Evolutionary conservation across 306 rosid species (phyloP), one percentile per base, ranked within the genome.

Genomic region (Lagenaria siceraria): DNA sequence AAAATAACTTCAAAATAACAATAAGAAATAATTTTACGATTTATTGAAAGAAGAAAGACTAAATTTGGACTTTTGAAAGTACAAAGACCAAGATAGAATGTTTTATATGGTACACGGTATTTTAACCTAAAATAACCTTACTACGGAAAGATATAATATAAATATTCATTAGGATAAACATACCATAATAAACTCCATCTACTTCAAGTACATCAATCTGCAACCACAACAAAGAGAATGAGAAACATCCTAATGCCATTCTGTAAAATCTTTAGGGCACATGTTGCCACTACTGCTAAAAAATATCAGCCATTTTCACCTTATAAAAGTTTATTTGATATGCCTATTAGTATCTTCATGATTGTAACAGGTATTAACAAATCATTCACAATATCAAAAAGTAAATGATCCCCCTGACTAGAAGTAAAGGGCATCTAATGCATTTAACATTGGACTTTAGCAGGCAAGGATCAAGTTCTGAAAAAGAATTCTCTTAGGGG

Each of bases 161-260:
- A 19, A 21, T 46, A 10, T 8, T 72, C 17, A 25, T 7, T 4
- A 52, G 68, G 6, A 11, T 0, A 46, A 65, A 59, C 89, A 36
- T 90, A 92, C 98, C 98, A 21, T 95, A 95, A 81, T 92, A 95
- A 79, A 43, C 82, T 81, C 98, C 98, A 78, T 89, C 98, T 27
- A 92, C 98, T 86, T 95, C 98, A 10, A 95, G 96, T 74, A 95
- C 95, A 84, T 95, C 98, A 83, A 95, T 92, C 98, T 95, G 97
- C 76, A 82, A 29, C 60, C 35, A 71, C 59, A 68, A 54, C 29
- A 64, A n/a, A 77, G 35, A 79, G 62, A 77, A 48, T 53, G 3
- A 84, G 78, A 14, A 24, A 71, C 70, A 66, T 66, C 43, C 81
- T 75, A 21, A 19, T 19, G 29, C 5, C 77, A 27, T 15, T 46